phyloP scores from a whole-genome alignment of 164 flowering plant genomes.

The Buxus sempervirens region DNA sequence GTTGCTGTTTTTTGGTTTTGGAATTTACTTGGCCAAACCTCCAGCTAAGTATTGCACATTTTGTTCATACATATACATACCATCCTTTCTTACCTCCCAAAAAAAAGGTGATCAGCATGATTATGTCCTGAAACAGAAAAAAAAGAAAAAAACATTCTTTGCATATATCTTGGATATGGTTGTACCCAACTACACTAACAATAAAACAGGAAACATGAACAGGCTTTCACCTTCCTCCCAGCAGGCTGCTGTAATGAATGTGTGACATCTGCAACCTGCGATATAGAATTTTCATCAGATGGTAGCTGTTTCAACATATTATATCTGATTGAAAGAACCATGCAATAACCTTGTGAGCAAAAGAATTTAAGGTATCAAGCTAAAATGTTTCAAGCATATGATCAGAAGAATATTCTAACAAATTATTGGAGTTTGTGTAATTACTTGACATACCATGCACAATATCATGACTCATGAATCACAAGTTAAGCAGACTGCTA shows the following conservation, averaged over 20 bases:
- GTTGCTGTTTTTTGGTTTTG: no score
- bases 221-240: slow-evolving; percentile 61
- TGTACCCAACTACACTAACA: slow-evolving; percentile 1
- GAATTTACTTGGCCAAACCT: no score
- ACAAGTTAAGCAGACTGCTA: no score
- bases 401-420: no score
- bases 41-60: no score
- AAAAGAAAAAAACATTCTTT: neutral
- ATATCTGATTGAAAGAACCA: neutral
- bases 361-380: neutral
- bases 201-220: neutral
- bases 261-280: slow-evolving; percentile 93
- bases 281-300: slow-evolving; percentile 2
- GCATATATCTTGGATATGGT: neutral
- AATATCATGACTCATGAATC: no score
- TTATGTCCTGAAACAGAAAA: neutral
- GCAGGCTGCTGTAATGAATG: slow-evolving; percentile 98
- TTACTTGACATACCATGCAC: no score
- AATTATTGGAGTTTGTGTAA: no score
- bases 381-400: no score
- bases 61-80: no score
- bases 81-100: neutral
- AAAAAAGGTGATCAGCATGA: neutral
- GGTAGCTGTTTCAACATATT: neutral
- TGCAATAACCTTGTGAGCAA: neutral